A percentile compares a stretch with the other conserved stretches of the same genome.
Conservation (phyloP, 208 protist genomes). For the Wallacemonas collosoma region DNA sequence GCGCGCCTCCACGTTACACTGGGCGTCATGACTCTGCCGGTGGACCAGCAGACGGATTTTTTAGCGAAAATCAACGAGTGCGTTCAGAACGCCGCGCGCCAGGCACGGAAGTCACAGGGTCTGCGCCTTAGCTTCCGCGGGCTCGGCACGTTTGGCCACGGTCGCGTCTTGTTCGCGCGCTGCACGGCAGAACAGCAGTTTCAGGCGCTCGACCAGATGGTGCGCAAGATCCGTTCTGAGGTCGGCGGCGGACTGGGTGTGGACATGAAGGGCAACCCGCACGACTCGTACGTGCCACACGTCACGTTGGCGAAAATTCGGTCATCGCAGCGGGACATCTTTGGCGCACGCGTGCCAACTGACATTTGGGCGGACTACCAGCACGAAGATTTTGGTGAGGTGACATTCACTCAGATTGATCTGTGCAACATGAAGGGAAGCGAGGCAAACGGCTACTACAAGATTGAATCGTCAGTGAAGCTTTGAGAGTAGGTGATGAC, state of each 20-base stretch:
- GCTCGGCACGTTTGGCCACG: constrained; percentile 77
- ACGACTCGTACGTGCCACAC: constrained; percentile 91
- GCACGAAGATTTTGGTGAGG: constrained; percentile 86
- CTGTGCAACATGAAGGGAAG: constrained; percentile 75
- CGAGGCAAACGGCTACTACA: constrained; percentile 69
- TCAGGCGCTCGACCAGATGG: constrained; percentile 51
- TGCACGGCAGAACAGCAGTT: constrained; percentile 68
- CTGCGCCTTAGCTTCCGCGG: constrained; percentile 80
- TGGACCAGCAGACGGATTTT: constrained; percentile 19
- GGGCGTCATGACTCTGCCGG: constrained; percentile 69
- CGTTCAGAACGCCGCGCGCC: constrained; percentile 46
- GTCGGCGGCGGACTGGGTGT: constrained; percentile 58
- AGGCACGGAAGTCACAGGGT: constrained; percentile 35
- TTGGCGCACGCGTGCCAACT: constrained; percentile 59
- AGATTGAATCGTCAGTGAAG: constrained; percentile 35
- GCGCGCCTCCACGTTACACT: constrained; percentile 82
- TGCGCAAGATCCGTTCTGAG: constrained; percentile 52
- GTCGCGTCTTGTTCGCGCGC: constrained; percentile 80
- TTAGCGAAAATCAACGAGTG: constrained; percentile 40
- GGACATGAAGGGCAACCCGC: constrained; percentile 87
- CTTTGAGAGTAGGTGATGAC: constrained; percentile 1
- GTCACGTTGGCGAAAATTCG: constrained; percentile 86
- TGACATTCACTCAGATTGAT: constrained; percentile 69
- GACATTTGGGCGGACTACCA: constrained; percentile 69
- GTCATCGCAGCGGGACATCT: constrained; percentile 39